Evolutionary conservation across 2,329 filamentous ascomycete genomes (phyloP), one percentile per base, ranked within the genome.

Genomic region (Tolypocladium inflatum): DNA sequence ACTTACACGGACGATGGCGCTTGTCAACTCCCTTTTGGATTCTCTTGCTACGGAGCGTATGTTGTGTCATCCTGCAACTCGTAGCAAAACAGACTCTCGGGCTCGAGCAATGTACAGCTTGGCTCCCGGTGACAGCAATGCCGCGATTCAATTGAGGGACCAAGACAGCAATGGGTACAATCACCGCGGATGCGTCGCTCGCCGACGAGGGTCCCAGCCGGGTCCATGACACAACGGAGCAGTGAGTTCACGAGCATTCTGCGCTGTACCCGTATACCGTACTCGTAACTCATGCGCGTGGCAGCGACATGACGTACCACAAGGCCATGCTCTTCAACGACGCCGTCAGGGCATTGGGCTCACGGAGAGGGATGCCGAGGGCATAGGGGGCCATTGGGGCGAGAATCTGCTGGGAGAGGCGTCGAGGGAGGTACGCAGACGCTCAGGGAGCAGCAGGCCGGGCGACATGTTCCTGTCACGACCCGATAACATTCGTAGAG

Each of bases 261-360:
- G 21, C 13, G 3, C 8, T 4, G 7, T 45, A 21, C 26, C 6
- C 26, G 26, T 30, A 30, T n/a, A n/a, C n/a, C n/a, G n/a, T n/a
- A n/a, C n/a, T n/a, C n/a, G n/a, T n/a, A n/a, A n/a, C n/a, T 13
- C 30, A 5, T 33, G n/a, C 23, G 8, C 4, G n/a, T 5, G 19
- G 4, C 33, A 78, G 76, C 61, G 82, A 79, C 67, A 81, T 82
- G 79, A 82, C 81, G 78, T 74, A 80, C 63, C 74, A 74, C 45
- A 82, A 82, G 64, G 79, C 79, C 2, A 56, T 78, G 4, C 72
- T 81, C 45, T 82, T 82, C 70, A 60, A 68, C 53, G 79, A 81
- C 63, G 33, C 75, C 6, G 79, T 88, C 57, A 86, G 87, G 86
- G 86, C 1, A 73, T 89, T 52, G 86, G 87, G 7, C 87, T 82